Evolutionary conservation across 2,329 filamentous ascomycete species (phyloP).

Genomic region (Xylariaceae sp.): DNA sequence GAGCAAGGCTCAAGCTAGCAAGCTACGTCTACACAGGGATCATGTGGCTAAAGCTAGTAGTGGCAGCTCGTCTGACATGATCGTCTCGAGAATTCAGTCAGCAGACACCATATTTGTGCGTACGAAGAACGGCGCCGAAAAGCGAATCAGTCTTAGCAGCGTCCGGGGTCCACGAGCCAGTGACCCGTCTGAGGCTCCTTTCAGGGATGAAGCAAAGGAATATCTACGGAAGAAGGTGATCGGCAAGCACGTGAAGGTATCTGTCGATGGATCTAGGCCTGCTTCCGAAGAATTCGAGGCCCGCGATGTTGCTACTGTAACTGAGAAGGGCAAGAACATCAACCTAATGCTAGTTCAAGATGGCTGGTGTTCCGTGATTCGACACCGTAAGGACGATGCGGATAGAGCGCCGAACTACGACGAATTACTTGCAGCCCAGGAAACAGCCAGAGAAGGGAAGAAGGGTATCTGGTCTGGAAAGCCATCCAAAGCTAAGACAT

Average conservation of each 20-base stretch:
- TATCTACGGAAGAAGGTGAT: slow-evolving; percentile 92
- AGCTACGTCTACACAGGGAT: slow-evolving; percentile 79
- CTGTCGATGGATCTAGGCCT: slow-evolving; percentile 87
- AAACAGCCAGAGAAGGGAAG: slow-evolving; percentile 79
- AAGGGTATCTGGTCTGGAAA: slow-evolving; percentile 97
- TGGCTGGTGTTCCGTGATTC: slow-evolving; percentile 90
- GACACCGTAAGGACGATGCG: slow-evolving; percentile 91
- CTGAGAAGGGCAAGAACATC: slow-evolving; percentile 82
- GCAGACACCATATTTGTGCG: slow-evolving; percentile 88
- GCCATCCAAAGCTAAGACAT: slow-evolving; percentile 78
- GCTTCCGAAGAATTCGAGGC: slow-evolving; percentile 90
- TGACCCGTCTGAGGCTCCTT: slow-evolving; percentile 85
- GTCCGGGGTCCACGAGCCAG: slow-evolving; percentile 88
- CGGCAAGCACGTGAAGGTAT: slow-evolving; percentile 90
- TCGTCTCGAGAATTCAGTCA: slow-evolving; percentile 81
- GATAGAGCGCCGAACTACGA: slow-evolving; percentile 95
- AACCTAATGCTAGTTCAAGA: slow-evolving; percentile 85
- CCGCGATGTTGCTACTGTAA: slow-evolving; percentile 89
- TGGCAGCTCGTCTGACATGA: slow-evolving; percentile 72
- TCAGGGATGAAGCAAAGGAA: slow-evolving; percentile 92
- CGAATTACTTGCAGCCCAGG: slow-evolving; percentile 78
- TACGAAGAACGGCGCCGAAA: slow-evolving; percentile 82
- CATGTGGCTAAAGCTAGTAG: slow-evolving; percentile 71
- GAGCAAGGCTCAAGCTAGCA: slow-evolving; percentile 76
- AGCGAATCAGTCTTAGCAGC: slow-evolving; percentile 89